Evolutionary conservation across 2,329 filamentous ascomycete species (phyloP), one percentile per base, ranked within the genome.

Genomic region (Clarireedia homoeocarpa): DNA sequence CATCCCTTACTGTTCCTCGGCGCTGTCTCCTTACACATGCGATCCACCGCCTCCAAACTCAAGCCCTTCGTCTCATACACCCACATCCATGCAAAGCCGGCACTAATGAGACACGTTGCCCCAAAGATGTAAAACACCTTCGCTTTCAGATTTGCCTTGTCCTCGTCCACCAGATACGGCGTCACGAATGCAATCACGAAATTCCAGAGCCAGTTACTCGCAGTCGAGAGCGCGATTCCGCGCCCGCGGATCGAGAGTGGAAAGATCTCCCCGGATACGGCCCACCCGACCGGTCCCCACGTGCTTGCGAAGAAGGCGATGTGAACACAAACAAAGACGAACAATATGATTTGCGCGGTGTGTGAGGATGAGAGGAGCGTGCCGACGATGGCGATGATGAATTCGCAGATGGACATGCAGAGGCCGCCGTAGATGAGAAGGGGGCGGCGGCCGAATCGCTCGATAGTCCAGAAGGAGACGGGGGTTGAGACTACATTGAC

Each of bases 151-250:
- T 66, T 81, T 73, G 48, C 53, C 23, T 56, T 51, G 4, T 56
- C 38, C 20, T 80, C 72, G 59, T 81, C 74, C 34, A 86, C 79
- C 71, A 88, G 82, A 76, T 85, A 88, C 10, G 85, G 85, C 3
- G 82, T 86, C 70, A 89, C 86, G 69, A 89, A 79, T 55, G 81
- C 77, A 62, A 82, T 81, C 67, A 77, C 76, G 72, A 84, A 89
- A 76, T 90, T 92, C 78, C 88, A 92, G 58, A 92, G 79, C 89
- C 89, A 95, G 80, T 95, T 95, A 67, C 84, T 89, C 52, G 89
- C 87, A 4, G 89, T 95, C 40, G 88, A 91, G 44, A 95, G 78
- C 65, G 82, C 89, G 57, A 95, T 88, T 74, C 89, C 89, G 62
- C 88, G 87, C 78, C 46, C 47, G 14, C 72, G 87, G 81, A 78